Evolutionary conservation across 176 grass and related monocot genomes (phyloP).

Genomic region (Eleusine indica): DNA sequence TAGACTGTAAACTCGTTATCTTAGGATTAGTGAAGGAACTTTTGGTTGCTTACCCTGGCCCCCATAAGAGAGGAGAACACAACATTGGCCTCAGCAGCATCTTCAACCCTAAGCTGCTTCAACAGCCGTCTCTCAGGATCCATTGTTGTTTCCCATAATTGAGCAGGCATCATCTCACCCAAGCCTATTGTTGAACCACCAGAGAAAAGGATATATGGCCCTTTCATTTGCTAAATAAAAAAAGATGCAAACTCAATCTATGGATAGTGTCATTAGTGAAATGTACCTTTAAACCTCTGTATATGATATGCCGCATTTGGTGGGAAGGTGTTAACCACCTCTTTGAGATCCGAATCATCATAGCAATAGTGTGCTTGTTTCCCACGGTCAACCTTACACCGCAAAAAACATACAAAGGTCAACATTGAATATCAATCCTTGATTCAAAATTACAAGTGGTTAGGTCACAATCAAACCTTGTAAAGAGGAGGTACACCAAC

Average conservation of each 20-base stretch:
- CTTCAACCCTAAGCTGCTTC: constrained; percentile 87
- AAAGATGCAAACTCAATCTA: neutral
- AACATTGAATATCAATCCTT: constrained; percentile 8
- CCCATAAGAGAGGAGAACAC: constrained; percentile 97
- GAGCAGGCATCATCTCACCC: constrained; percentile 96
- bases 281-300: constrained; percentile 8
- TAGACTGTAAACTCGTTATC: neutral
- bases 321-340: constrained; percentile 70
- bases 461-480: constrained; percentile 57
- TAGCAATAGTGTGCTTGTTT: constrained; percentile 95
- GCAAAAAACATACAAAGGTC: constrained; percentile 29
- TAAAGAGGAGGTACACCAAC: constrained; percentile 98
- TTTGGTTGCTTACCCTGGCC: constrained; percentile 55
- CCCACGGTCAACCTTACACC: constrained; percentile 85
- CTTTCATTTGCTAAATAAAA: constrained; percentile 2
- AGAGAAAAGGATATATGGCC: constrained; percentile 29
- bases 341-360: constrained; percentile 78
- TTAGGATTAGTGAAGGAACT: neutral
- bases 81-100: constrained; percentile 86
- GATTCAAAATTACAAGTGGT: constrained; percentile 5
- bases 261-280: constrained; percentile 4
- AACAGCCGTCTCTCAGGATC: constrained; percentile 87
- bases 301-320: constrained; percentile 70
- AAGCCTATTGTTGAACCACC: constrained; percentile 59
- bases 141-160: constrained; percentile 96